Percentiles rank a stretch among this genome's conserved stretches.
Conservation (phyloP, 768 basidiomycete species). For the Rhodocollybia butyracea region DNA sequence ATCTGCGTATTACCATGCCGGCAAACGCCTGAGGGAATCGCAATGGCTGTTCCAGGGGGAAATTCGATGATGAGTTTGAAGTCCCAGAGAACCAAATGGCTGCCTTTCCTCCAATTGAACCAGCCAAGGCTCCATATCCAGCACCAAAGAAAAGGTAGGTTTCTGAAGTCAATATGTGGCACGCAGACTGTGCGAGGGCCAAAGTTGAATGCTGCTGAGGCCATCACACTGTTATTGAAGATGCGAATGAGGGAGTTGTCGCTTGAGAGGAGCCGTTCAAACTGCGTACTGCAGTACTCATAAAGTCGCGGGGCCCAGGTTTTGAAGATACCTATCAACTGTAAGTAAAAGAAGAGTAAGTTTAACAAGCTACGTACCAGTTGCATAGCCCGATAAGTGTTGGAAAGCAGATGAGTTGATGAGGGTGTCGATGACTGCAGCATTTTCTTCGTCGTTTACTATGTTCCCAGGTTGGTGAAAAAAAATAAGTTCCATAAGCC, state of each 20-base stretch:
- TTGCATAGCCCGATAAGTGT: conserved; percentile 19
- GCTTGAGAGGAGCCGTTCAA: not conserved
- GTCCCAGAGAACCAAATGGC: conserved; percentile 25
- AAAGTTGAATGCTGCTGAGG: conserved; percentile 21
- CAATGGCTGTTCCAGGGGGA: conserved; percentile 14
- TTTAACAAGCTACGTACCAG: conserved; percentile 10
- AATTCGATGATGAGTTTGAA: conserved; percentile 21
- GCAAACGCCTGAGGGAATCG: conserved; percentile 19
- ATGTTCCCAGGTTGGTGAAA: conserved; percentile 11
- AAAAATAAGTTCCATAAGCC: too few species aligned
- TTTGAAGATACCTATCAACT: conserved; percentile 13
- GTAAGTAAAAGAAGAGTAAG: not conserved
- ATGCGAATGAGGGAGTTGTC: not conserved
- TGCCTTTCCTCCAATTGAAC: conserved; percentile 19
- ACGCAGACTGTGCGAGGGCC: conserved; percentile 9
- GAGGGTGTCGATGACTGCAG: not conserved
- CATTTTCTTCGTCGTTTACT: not conserved
- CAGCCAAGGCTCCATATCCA: conserved; percentile 22
- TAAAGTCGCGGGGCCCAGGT: conserved; percentile 18
- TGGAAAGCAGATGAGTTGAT: conserved; percentile 3
- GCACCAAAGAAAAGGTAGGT: conserved; percentile 21
- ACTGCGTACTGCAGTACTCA: too few species aligned
- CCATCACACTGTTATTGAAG: conserved; percentile 14
- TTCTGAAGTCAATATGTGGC: conserved; percentile 19
- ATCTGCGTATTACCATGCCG: conserved; percentile 20